Conservation (phyloP, 345 rosid genomes). For the Camelina hispida region DNA sequence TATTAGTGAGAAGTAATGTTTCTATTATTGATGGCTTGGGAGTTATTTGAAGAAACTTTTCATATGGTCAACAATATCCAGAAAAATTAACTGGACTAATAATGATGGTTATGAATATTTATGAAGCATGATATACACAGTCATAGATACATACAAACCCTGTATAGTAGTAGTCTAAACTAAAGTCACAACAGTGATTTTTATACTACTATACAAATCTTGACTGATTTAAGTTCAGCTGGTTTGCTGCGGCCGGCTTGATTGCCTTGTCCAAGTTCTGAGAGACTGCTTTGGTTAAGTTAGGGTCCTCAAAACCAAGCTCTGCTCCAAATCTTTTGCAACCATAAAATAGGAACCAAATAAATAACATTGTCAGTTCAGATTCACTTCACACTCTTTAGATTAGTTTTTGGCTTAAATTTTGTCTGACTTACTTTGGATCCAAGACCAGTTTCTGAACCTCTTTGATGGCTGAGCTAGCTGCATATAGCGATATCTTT, state of each 20-base stretch:
- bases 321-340: conserved; percentile 68
- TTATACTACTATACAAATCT: conserved; percentile 43
- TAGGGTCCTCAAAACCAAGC: conserved; percentile 84
- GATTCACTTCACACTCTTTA: background rate
- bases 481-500: conserved; percentile 88
- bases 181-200: conserved; percentile 37
- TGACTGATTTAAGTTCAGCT: conserved; percentile 57
- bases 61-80: background rate
- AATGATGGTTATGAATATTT: conserved; percentile 17
- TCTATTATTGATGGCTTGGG: conserved; percentile 3
- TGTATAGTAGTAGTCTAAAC: conserved; percentile 30
- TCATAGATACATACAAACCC: conserved; percentile 37
- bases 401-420: conserved; percentile 7
- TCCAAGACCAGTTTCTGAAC: conserved; percentile 92
- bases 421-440: conserved; percentile 67
- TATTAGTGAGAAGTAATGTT: background rate
- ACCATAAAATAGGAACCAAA: conserved; percentile 25
- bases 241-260: conserved; percentile 60
- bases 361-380: background rate
- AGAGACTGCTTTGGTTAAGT: conserved; percentile 79
- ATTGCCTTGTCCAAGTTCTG: conserved; percentile 72
- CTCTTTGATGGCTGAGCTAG: conserved; percentile 96
- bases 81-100: conserved; percentile 23
- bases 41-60: conserved; percentile 6
- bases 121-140: conserved; percentile 32